Evolutionary conservation across 2,329 filamentous ascomycete genomes (phyloP), one percentile per base, ranked within the genome.

Genomic region (Xylaria sp.): DNA sequence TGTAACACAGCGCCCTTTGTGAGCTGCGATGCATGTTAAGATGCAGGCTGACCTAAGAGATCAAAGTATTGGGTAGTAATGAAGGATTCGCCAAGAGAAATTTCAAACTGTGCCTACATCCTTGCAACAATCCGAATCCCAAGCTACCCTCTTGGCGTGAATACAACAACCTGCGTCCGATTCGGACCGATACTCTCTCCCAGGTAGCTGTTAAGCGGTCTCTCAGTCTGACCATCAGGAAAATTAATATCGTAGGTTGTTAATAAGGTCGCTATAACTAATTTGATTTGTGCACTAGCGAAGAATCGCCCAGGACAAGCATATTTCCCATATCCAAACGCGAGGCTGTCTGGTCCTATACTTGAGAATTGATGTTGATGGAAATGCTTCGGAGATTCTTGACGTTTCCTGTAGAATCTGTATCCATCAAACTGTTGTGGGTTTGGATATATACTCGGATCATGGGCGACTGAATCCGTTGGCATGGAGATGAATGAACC

Each of bases 281-380:
- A n/a, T 59, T 70, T 70, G 42, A 63, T 62, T 44, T 68, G 35
- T 16, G 58, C 61, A 8, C 27, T 21, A 8, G 65, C 65, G 37
- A 60, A 70, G 29, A 51, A 63, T 40, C 68, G 47, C 21, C 65
- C 65, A 4, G 65, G 65, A 32, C 65, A 70, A 8, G 68, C 65
- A 40, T 65, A 64, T 18, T 61, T 60, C 8, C 68, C 68, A 37
- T 48, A 44, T 8, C 65, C 68, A 50, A 57, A 68, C n/a, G 62
- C 42, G 8, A 63, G 27, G 50, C 60, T 70, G 23, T 61, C 65
- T 9, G 60, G 61, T 37, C 68, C 65, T 32, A 65, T 70, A 13
- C 65, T 50, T 4, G 29, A 21, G 42, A 57, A 68, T 29, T 29
- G 40, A 21, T 53, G 40, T 5, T 16, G 23, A 48, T 13, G 44